phyloP scores from a whole-genome alignment of 208 protist genomes.

The Tetramitus jugosus region DNA sequence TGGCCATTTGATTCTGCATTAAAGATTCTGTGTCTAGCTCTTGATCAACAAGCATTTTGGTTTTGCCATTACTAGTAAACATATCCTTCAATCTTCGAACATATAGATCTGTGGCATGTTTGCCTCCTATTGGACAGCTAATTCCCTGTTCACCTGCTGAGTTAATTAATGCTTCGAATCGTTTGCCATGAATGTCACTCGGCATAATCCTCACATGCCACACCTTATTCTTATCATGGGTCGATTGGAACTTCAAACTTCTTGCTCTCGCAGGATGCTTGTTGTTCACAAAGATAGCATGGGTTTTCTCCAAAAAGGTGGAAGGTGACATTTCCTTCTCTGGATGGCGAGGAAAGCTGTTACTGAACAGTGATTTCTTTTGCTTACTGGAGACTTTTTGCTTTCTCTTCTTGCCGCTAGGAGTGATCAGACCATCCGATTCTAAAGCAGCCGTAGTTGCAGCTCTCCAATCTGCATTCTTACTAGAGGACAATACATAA shows the following conservation, averaged over 20 bases:
- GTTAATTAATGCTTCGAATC: not conserved
- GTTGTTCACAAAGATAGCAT: not conserved
- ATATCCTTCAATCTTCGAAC: constrained; percentile 8
- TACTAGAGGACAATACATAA: too few species aligned
- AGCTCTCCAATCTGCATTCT: too few species aligned
- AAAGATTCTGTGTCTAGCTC: too few species aligned
- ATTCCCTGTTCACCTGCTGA: not conserved
- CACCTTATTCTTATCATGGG: not conserved
- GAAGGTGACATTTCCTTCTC: too few species aligned
- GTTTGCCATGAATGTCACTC: not conserved
- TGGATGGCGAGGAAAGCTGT: not conserved
- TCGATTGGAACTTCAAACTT: not conserved
- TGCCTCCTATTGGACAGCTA: not conserved
- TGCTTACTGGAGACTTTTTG: not conserved
- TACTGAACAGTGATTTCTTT: not conserved
- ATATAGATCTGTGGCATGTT: not conserved
- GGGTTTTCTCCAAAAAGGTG: not conserved
- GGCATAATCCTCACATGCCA: not conserved
- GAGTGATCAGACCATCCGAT: too few species aligned
- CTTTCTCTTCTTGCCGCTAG: not conserved
- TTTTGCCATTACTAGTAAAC: constrained; percentile 6
- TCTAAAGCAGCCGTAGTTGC: too few species aligned
- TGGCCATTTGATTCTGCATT: too few species aligned
- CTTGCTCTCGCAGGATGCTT: not conserved
- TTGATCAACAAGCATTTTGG: not conserved